These are phyloP conservation scores for Dillenia turbinata DNA, from an alignment of 164 flowering plant genomes.

Conservation along the genomic window DNA sequence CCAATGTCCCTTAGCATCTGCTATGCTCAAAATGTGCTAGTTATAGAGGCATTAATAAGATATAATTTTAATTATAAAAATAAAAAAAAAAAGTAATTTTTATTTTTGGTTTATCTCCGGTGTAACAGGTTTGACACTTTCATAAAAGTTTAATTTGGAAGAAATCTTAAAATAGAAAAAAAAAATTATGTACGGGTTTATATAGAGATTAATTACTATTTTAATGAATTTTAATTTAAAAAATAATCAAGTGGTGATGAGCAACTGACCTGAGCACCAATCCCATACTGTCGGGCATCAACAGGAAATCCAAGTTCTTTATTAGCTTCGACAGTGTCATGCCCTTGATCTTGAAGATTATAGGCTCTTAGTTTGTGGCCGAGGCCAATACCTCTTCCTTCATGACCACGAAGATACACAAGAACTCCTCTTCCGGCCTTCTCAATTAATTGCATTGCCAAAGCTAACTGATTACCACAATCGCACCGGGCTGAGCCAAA, in stretches of 20 bases:
- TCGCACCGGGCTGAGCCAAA: constrained; percentile 89
- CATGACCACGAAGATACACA: constrained; percentile 84
- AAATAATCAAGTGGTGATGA: no score
- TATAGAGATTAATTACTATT: not conserved
- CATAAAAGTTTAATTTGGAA: not conserved
- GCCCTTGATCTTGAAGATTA: constrained; percentile 88
- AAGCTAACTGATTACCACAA: constrained; percentile 80
- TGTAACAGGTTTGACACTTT: no score
- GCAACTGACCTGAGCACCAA: constrained; percentile 76
- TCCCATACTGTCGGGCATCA: constrained; percentile 89
- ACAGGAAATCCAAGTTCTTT: constrained; percentile 79
- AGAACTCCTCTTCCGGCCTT: constrained; percentile 75
- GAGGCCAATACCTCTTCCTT: constrained; percentile 90
- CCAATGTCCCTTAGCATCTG: constrained; percentile 85
- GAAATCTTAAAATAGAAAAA: no score
- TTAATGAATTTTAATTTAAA: no score
- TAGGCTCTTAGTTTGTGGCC: constrained; percentile 90
- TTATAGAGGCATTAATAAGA: no score
- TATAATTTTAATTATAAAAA: no score
- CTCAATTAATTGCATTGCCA: constrained; percentile 81
- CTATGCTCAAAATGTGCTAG: not conserved
- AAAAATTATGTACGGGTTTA: not conserved
- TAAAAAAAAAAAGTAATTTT: no score
- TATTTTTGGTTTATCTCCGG: no score
- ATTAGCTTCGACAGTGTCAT: constrained; percentile 97